These are phyloP conservation scores for Microbotryum scabiosae DNA, from an alignment of 1,284 basidiomycete species.

Conservation along the genomic window DNA sequence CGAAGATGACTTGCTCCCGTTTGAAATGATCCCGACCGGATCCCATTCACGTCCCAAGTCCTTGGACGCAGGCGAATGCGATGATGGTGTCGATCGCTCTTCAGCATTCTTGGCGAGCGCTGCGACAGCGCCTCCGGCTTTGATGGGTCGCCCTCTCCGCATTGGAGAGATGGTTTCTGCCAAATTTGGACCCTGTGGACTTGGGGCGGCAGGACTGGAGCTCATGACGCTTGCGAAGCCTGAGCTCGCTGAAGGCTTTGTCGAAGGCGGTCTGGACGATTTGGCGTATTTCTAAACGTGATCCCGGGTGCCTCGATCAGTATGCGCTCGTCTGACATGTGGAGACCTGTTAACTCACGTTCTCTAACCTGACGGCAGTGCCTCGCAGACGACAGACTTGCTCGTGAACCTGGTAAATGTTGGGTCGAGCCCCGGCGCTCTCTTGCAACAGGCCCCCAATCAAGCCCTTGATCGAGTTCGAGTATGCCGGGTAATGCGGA, in stretches of 20 bases:
- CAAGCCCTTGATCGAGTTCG: slow-evolving; percentile 69
- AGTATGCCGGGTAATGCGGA: slow-evolving; percentile 88
- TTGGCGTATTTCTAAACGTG: slow-evolving; percentile 23
- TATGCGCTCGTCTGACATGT: background rate
- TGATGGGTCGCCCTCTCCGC: slow-evolving; percentile 40
- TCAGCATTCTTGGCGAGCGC: background rate
- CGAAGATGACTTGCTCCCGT: too few species aligned
- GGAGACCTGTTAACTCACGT: slow-evolving; percentile 4
- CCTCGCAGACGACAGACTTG: slow-evolving; percentile 34
- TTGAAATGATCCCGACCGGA: background rate
- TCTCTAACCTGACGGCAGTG: slow-evolving; percentile 25
- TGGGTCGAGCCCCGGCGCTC: slow-evolving; percentile 29
- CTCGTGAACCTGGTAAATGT: slow-evolving; percentile 37
- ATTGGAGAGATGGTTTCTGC: slow-evolving; percentile 39
- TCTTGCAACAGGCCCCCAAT: slow-evolving; percentile 52
- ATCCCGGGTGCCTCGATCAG: too few species aligned
- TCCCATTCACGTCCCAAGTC: background rate
- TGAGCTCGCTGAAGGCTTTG: slow-evolving; percentile 1
- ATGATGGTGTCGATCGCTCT: background rate
- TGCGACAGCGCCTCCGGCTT: slow-evolving; percentile 8
- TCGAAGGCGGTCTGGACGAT: background rate
- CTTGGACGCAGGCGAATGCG: background rate
- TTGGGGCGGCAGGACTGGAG: slow-evolving; percentile 1
- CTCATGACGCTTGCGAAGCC: slow-evolving; percentile 7
- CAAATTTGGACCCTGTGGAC: slow-evolving; percentile 1